Conservation (phyloP, 164 flowering plant species). For the Vitis rotundifolia region DNA sequence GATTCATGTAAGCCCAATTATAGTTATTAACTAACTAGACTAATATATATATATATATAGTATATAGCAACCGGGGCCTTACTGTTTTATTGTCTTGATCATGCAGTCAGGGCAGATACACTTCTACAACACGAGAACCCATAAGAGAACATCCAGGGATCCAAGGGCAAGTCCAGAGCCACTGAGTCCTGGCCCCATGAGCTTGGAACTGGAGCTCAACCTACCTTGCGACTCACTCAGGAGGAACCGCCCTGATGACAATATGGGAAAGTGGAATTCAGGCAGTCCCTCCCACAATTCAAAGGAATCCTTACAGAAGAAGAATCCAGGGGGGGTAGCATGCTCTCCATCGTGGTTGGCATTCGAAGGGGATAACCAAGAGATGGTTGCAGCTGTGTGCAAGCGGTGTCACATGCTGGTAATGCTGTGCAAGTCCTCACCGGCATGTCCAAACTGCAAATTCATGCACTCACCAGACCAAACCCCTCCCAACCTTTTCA, state of each 20-base stretch:
- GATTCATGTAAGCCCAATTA: too few relatives aligned
- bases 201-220: conserved; percentile 82
- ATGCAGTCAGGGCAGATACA: conserved; percentile 76
- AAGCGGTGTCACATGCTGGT: conserved; percentile 85
- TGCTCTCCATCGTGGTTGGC: conserved; percentile 47
- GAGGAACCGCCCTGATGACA: conserved; percentile 8
- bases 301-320: not conserved
- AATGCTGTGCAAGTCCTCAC: conserved; percentile 79
- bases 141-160: conserved; percentile 56
- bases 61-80: not conserved
- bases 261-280: not conserved
- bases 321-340: not conserved
- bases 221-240: conserved; percentile 39
- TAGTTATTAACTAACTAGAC: too few relatives aligned
- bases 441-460: conserved; percentile 91
- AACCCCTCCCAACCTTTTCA: conserved; percentile 32
- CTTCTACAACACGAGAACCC: conserved; percentile 75
- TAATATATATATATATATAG: too few relatives aligned
- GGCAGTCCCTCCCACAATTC: not conserved
- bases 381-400: conserved; percentile 87
- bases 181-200: conserved; percentile 35
- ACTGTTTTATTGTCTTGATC: not conserved
- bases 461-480: conserved; percentile 68
- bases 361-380: conserved; percentile 42
- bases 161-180: conserved; percentile 50